These are phyloP conservation scores for Capsicum pubescens DNA, from an alignment of 257 asterid species.

Conservation along the genomic window DNA sequence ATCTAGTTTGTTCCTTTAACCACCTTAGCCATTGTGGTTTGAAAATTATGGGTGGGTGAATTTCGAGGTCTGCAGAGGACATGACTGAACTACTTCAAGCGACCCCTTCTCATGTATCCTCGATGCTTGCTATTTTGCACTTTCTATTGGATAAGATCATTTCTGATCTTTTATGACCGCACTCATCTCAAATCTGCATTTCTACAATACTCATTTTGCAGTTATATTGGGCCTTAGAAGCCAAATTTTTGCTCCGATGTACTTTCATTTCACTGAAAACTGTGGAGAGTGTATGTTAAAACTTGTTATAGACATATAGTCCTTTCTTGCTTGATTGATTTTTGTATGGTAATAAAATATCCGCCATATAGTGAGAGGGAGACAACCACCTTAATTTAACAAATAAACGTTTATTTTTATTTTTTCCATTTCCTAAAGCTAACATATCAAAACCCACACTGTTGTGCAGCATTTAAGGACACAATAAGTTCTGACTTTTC, in stretches of 20 bases:
- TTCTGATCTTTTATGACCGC: not conserved
- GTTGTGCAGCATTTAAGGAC: not conserved
- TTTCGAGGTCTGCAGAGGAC: not conserved
- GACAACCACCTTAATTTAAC: not conserved
- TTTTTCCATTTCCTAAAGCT: slow-evolving; percentile 3
- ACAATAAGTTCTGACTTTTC: not conserved
- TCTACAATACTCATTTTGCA: not conserved
- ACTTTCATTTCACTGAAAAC: not conserved
- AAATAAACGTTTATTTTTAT: slow-evolving; percentile 8
- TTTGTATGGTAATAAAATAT: not conserved
- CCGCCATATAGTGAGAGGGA: not conserved
- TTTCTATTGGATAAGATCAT: not conserved
- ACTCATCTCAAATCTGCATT: not conserved
- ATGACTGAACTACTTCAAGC: not conserved
- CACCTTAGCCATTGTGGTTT: not conserved
- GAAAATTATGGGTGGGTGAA: not conserved
- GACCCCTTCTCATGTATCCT: not conserved
- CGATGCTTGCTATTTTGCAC: not conserved
- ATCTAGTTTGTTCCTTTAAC: not conserved
- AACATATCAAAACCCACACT: not conserved
- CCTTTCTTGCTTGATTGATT: not conserved
- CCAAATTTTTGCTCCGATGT: not conserved
- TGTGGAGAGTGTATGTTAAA: not conserved
- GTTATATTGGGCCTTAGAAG: not conserved
- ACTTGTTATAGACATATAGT: slow-evolving; percentile 9